A percentile compares a stretch with the other conserved stretches of the same genome.
phyloP scores from a whole-genome alignment of 1,139 yeast genomes.

The Saccharomyces hybrid region DNA sequence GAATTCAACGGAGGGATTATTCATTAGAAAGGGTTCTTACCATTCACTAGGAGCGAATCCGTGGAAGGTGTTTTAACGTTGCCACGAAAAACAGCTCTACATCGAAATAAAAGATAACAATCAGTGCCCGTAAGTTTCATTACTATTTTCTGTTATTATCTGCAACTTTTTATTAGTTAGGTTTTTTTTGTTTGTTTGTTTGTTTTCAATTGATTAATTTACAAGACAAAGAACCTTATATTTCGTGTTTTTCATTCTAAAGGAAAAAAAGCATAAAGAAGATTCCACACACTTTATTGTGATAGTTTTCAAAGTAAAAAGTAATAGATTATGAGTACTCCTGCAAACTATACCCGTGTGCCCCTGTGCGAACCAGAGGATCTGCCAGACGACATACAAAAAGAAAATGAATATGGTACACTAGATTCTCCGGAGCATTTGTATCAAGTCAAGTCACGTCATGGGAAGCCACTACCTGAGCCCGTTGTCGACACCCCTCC shows the following conservation, averaged over 20 bases:
- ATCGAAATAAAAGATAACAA: background rate
- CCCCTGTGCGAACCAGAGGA: constrained; percentile 31
- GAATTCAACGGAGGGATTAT: background rate
- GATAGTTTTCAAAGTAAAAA: background rate
- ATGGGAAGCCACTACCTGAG: constrained; percentile 48
- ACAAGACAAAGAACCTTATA: background rate
- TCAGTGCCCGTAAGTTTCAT: background rate
- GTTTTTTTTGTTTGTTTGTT: background rate
- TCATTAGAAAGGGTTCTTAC: background rate
- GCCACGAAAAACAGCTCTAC: background rate
- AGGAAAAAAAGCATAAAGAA: background rate
- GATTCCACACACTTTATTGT: background rate
- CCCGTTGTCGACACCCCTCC: constrained; percentile 79
- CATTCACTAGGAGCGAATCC: background rate
- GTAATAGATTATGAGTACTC: background rate
- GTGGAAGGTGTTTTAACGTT: background rate
- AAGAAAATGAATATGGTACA: constrained; percentile 58
- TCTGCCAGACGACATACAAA: constrained; percentile 42
- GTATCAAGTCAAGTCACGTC: constrained; percentile 41
- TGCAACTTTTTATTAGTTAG: background rate
- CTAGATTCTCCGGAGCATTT: constrained; percentile 51
- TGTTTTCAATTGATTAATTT: background rate
- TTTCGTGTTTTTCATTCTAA: background rate
- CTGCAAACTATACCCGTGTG: constrained; percentile 18
- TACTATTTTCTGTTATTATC: background rate